Conservation (phyloP, 1,284 basidiomycete genomes). For the Naganishia sp. region DNA sequence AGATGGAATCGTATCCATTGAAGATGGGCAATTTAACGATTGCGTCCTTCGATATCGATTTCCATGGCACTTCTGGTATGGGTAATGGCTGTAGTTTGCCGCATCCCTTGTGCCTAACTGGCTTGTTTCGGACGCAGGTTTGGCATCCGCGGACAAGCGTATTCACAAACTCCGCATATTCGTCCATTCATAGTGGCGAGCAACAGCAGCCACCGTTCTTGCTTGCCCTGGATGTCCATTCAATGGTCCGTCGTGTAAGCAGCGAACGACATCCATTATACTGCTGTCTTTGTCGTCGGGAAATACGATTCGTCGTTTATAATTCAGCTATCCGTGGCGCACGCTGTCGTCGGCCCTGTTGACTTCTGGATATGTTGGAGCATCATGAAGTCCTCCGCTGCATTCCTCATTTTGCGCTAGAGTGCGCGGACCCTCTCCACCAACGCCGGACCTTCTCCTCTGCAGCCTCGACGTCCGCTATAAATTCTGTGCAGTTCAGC, state of each 20-base stretch:
- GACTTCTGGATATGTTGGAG: no score
- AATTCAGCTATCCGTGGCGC: no score
- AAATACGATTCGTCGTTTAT: slow-evolving; percentile 30
- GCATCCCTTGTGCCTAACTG: slow-evolving; percentile 39
- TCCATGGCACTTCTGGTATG: slow-evolving; percentile 54
- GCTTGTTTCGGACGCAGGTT: slow-evolving; percentile 55
- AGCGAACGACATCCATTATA: slow-evolving; percentile 33
- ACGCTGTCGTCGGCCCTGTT: no score
- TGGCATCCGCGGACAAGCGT: slow-evolving; percentile 49
- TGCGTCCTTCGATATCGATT: slow-evolving; percentile 57
- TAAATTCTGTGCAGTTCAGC: no score
- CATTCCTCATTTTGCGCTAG: no score
- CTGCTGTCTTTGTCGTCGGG: slow-evolving; percentile 40
- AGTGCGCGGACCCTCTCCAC: no score
- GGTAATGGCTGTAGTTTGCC: slow-evolving; percentile 54
- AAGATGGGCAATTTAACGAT: slow-evolving; percentile 56
- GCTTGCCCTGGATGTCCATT: slow-evolving; percentile 56
- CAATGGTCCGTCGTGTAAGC: slow-evolving; percentile 38
- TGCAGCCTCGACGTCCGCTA: no score
- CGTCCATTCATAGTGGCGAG: slow-evolving; percentile 42
- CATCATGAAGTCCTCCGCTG: no score
- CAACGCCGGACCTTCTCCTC: no score
- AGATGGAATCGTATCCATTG: slow-evolving; percentile 51
- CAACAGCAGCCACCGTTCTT: slow-evolving; percentile 47
- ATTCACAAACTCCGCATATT: slow-evolving; percentile 37